Evolutionary conservation across 345 rosid species (phyloP).

Genomic region (Stellera chamaejasme): DNA sequence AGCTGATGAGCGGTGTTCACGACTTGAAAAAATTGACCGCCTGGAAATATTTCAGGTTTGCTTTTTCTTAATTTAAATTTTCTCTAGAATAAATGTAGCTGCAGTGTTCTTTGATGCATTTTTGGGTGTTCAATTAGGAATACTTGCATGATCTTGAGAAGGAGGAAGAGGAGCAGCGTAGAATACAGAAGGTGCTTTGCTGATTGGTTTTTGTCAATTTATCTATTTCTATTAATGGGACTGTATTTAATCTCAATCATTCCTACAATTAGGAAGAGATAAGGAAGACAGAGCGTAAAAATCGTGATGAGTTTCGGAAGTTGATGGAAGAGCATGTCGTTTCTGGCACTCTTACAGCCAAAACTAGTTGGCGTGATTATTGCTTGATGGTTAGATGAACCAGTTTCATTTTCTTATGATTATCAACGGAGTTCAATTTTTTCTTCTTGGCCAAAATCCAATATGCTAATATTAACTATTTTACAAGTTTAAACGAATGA

Average conservation of each 20-base stretch:
- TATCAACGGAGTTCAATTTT: constrained; percentile 6
- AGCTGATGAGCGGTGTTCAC: constrained; percentile 82
- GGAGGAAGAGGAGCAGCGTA: constrained; percentile 93
- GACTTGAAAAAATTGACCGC: constrained; percentile 87
- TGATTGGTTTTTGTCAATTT: constrained; percentile 4
- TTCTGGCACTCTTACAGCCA: constrained; percentile 65
- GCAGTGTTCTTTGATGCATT: constrained; percentile 16
- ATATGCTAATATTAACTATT: background rate
- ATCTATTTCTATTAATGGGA: constrained; percentile 5
- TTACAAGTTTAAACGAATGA: constrained; percentile 3
- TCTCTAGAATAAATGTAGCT: background rate
- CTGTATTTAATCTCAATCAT: constrained; percentile 11
- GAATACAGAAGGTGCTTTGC: constrained; percentile 68
- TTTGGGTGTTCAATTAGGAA: constrained; percentile 44
- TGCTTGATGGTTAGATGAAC: constrained; percentile 44
- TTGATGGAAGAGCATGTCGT: constrained; percentile 77
- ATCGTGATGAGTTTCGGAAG: constrained; percentile 91
- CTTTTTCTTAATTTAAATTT: constrained; percentile 4
- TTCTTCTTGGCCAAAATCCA: background rate
- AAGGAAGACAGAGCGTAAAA: constrained; percentile 86
- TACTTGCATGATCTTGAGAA: constrained; percentile 69
- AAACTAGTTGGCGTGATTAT: constrained; percentile 85
- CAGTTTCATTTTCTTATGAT: constrained; percentile 9
- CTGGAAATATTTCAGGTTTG: constrained; percentile 83
- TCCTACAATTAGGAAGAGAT: constrained; percentile 61